Evolutionary conservation across 2,329 filamentous ascomycete species (phyloP).

Genomic region (Fusarium odoratissimum): DNA sequence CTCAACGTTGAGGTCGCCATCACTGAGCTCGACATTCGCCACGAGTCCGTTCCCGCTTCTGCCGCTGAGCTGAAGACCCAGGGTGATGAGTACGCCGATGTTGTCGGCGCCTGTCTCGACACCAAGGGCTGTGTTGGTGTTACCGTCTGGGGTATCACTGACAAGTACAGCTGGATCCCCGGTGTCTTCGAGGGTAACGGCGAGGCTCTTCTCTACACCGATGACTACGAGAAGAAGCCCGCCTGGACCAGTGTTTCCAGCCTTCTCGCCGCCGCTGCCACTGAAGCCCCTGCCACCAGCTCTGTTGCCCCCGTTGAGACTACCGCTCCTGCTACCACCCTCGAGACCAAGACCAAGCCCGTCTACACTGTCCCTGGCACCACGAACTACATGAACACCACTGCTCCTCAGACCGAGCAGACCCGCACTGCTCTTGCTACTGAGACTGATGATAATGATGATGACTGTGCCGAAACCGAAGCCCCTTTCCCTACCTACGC

Average conservation of each 20-base stretch:
- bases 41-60: conserved; percentile 58
- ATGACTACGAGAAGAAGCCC: conserved; percentile 53
- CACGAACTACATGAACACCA: conserved; percentile 26
- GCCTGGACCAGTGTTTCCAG: conserved; percentile 54
- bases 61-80: conserved; percentile 57
- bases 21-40: conserved; percentile 71
- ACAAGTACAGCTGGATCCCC: conserved; percentile 55
- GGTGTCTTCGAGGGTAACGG: conserved; percentile 54
- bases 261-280: conserved; percentile 48
- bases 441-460: conserved; percentile 25
- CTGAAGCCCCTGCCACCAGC: background rate
- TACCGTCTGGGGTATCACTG: conserved; percentile 58
- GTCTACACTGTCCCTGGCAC: conserved; percentile 11
- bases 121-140: conserved; percentile 56
- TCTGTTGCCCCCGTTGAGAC: conserved; percentile 9
- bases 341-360: conserved; percentile 22
- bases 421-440: conserved; percentile 33
- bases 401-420: conserved; percentile 26
- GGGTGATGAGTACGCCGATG: conserved; percentile 58
- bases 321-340: conserved; percentile 18
- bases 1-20: conserved; percentile 68
- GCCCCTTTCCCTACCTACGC: conserved; percentile 28
- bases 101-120: conserved; percentile 54
- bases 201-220: conserved; percentile 54
- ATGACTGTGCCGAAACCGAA: conserved; percentile 19